Percentiles rank a stretch among this genome's conserved stretches.
phyloP scores from a whole-genome alignment of 805 yeast species.

The Sugiyamaella mastotermitis region DNA sequence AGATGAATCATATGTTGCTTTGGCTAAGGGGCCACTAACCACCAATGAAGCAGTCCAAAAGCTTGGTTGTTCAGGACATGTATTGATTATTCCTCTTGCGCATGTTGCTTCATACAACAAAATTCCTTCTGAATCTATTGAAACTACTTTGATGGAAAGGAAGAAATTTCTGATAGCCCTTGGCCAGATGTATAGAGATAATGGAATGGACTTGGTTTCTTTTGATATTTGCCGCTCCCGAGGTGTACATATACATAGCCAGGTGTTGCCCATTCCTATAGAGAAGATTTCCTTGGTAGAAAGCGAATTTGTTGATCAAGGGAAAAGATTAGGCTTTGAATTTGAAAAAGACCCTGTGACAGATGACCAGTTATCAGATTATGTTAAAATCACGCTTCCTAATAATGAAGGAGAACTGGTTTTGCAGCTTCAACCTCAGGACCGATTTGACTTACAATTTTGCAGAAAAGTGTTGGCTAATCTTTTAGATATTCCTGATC shows the following conservation, averaged over 20 bases:
- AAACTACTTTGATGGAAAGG: constrained; percentile 36
- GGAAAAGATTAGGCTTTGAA: constrained; percentile 5
- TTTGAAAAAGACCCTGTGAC: constrained; percentile 2
- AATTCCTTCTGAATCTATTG: constrained; percentile 31
- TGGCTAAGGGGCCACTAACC: constrained; percentile 83
- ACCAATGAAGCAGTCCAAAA: constrained; percentile 36
- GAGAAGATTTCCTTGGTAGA: constrained; percentile 24
- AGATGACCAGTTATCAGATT: constrained; percentile 29
- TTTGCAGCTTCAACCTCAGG: constrained; percentile 12
- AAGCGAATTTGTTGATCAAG: constrained; percentile 9
- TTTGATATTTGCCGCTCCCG: constrained; percentile 63
- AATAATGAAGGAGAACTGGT: constrained; percentile 13
- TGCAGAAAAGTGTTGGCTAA: constrained; percentile 75
- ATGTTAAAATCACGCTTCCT: constrained; percentile 20
- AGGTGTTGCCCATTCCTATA: constrained; percentile 63
- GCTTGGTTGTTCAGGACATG: constrained; percentile 69
- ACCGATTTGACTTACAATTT: constrained; percentile 64
- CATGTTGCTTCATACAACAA: constrained; percentile 49
- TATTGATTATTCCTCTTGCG: constrained; percentile 69
- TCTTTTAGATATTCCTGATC: constrained; percentile 47
- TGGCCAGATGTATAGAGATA: constrained; percentile 40
- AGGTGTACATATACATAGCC: constrained; percentile 72
- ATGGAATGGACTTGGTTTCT: constrained; percentile 47
- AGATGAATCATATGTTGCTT: constrained; percentile 56
- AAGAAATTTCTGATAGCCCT: constrained; percentile 42